Conservation (phyloP, 1,284 basidiomycete species). For the Ceratobasidium sp. region DNA sequence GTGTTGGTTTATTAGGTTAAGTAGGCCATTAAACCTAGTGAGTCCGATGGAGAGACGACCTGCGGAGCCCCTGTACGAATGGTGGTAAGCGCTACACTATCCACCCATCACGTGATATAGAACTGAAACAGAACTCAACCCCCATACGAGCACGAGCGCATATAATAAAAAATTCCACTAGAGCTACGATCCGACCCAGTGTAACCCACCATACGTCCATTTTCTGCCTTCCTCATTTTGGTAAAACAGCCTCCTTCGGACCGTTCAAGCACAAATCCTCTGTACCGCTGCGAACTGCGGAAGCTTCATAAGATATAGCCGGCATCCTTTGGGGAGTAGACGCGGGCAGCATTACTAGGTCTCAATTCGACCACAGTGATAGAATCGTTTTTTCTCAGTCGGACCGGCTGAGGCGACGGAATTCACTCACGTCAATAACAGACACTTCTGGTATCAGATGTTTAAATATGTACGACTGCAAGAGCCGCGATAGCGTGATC, state of each 20-base stretch:
- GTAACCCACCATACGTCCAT: slow-evolving; percentile 96
- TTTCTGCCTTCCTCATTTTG: slow-evolving; percentile 91
- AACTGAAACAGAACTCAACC: slow-evolving; percentile 51
- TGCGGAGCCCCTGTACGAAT: slow-evolving; percentile 47
- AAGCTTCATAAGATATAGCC: slow-evolving; percentile 83
- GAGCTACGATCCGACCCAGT: slow-evolving; percentile 92
- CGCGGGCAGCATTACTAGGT: slow-evolving; percentile 71
- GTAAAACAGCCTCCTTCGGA: slow-evolving; percentile 72
- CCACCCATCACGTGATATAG: slow-evolving; percentile 48
- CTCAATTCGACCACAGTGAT: slow-evolving; percentile 56
- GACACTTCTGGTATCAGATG: slow-evolving; percentile 82
- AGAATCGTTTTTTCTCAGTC: slow-evolving; percentile 87
- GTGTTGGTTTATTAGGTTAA: slow-evolving; percentile 99
- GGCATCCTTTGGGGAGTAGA: slow-evolving; percentile 72
- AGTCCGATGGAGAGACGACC: slow-evolving; percentile 78
- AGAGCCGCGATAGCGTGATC: slow-evolving; percentile 82
- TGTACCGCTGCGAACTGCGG: slow-evolving; percentile 86
- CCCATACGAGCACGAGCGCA: slow-evolving; percentile 85
- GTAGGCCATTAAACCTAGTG: slow-evolving; percentile 96
- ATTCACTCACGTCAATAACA: slow-evolving; percentile 82
- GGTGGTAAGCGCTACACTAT: slow-evolving; percentile 53
- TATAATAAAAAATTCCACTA: slow-evolving; percentile 96
- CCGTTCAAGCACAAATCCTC: slow-evolving; percentile 70
- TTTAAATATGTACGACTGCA: slow-evolving; percentile 81
- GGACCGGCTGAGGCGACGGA: slow-evolving; percentile 72